These are phyloP conservation scores for Ophiostoma sp. DNA, from an alignment of 2,329 filamentous ascomycete species.

Conservation along the genomic window DNA sequence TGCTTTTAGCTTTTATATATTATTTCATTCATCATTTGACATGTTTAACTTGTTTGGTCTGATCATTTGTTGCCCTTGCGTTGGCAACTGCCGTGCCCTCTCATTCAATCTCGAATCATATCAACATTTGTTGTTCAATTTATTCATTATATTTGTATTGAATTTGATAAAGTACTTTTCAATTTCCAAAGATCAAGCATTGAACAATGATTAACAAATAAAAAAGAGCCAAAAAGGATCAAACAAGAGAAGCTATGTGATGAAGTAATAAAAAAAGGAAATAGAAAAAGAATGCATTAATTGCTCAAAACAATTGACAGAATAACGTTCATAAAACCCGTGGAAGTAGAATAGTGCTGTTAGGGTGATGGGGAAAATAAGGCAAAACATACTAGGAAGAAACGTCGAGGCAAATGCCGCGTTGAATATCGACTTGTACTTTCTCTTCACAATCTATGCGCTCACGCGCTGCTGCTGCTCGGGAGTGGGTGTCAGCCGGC, in stretches of 20 bases:
- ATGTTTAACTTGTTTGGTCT: too few relatives aligned
- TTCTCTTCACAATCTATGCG: constrained; percentile 25
- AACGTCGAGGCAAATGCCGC: neutral
- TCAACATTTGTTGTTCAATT: too few relatives aligned
- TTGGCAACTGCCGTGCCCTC: too few relatives aligned
- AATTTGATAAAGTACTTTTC: neutral
- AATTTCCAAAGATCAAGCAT: neutral
- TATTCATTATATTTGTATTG: too few relatives aligned
- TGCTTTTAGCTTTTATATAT: neutral
- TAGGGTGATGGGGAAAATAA: neutral
- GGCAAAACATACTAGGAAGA: neutral
- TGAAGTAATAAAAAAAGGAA: neutral
- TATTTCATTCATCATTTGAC: too few relatives aligned
- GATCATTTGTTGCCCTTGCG: too few relatives aligned
- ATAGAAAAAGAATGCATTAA: neutral
- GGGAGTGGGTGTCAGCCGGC: constrained; percentile 45
- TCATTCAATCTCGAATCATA: too few relatives aligned
- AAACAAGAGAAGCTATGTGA: neutral
- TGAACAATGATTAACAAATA: neutral
- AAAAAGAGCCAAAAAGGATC: neutral
- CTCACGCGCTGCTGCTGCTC: constrained; percentile 36
- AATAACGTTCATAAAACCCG: too few relatives aligned
- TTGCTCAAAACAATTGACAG: too few relatives aligned
- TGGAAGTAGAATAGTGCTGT: too few relatives aligned
- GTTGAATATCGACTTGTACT: neutral